Evolutionary conservation across 441 rosid species (phyloP).

Genomic region (Arabidopsis hybrid): DNA sequence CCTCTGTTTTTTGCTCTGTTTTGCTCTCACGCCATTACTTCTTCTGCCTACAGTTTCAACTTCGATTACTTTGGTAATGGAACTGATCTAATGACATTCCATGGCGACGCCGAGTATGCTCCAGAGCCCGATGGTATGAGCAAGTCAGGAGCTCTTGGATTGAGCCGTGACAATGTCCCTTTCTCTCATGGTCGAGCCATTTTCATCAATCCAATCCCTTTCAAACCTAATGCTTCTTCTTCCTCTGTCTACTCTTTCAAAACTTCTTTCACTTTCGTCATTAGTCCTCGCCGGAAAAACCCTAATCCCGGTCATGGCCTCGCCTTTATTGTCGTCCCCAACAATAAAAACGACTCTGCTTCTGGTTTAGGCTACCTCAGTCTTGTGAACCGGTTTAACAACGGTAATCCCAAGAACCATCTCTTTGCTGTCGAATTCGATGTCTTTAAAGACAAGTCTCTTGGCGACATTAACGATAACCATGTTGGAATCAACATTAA

Average conservation of each 20-base stretch:
- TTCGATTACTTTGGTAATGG: conserved; percentile 22
- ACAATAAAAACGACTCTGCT: not conserved
- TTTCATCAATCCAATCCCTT: conserved; percentile 33
- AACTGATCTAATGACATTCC: conserved; percentile 4
- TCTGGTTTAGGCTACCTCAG: conserved; percentile 40
- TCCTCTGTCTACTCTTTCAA: conserved; percentile 23
- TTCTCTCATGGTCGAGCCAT: conserved; percentile 42
- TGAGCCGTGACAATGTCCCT: conserved; percentile 16
- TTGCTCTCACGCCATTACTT: not conserved
- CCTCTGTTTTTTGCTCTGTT: conserved; percentile 3
- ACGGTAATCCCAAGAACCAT: conserved; percentile 39
- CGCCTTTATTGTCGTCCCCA: conserved; percentile 33
- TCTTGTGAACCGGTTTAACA: conserved; percentile 36
- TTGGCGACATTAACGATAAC: conserved; percentile 44
- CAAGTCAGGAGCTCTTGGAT: conserved; percentile 23
- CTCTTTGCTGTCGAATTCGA: conserved; percentile 47
- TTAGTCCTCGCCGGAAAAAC: not conserved
- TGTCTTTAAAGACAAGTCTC: conserved; percentile 35
- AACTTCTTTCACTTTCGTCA: conserved; percentile 38
- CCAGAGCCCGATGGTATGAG: conserved; percentile 19
- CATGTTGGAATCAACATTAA: conserved; percentile 41
- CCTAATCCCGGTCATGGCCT: conserved; percentile 40
- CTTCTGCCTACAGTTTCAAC: conserved; percentile 14
- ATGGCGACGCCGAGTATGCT: conserved; percentile 25
- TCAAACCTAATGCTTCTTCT: conserved; percentile 27